Evolutionary conservation across 495 filamentous ascomycete genomes (phyloP).

Genomic region (Collariella sp.): DNA sequence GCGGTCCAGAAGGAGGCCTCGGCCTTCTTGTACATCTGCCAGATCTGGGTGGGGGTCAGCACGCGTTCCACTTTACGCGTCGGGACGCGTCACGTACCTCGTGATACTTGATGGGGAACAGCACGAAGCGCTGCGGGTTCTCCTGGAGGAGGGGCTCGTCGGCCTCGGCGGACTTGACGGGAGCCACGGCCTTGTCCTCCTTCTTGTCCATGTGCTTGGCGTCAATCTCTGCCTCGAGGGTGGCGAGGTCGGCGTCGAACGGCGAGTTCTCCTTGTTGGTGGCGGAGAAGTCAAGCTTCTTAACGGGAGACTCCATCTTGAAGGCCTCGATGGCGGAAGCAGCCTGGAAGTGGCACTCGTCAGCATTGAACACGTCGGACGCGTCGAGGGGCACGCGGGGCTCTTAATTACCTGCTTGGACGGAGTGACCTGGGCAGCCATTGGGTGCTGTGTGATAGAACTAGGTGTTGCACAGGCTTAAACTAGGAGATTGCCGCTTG

Average conservation of each 20-base stretch:
- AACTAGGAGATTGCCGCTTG: constrained; percentile 2
- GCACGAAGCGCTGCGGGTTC: constrained; percentile 92
- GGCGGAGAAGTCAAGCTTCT: constrained; percentile 73
- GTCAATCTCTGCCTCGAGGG: constrained; percentile 48
- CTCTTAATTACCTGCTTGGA: constrained; percentile 64
- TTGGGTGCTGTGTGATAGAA: constrained; percentile 31
- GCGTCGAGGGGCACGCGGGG: constrained; percentile 13
- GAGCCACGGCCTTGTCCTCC: constrained; percentile 46
- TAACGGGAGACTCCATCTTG: constrained; percentile 87
- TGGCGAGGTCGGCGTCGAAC: constrained; percentile 46
- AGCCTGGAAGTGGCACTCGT: constrained; percentile 48
- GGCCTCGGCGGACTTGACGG: constrained; percentile 62
- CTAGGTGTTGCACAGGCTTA: neutral
- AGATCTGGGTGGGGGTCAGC: constrained; percentile 60
- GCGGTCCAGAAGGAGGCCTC: constrained; percentile 99
- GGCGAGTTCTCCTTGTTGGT: constrained; percentile 78
- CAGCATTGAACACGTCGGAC: constrained; percentile 25
- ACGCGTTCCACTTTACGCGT: constrained; percentile 59
- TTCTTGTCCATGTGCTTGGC: constrained; percentile 39
- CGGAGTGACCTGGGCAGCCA: constrained; percentile 69
- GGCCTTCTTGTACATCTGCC: constrained; percentile 99
- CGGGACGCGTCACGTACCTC: constrained; percentile 64
- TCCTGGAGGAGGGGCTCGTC: constrained; percentile 90
- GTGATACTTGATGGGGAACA: constrained; percentile 99
- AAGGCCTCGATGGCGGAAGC: constrained; percentile 76